Percentiles rank a stretch among this genome's conserved stretches.
Evolutionary conservation across 768 basidiomycete genomes (phyloP).

Genomic region (Russula brevipes): DNA sequence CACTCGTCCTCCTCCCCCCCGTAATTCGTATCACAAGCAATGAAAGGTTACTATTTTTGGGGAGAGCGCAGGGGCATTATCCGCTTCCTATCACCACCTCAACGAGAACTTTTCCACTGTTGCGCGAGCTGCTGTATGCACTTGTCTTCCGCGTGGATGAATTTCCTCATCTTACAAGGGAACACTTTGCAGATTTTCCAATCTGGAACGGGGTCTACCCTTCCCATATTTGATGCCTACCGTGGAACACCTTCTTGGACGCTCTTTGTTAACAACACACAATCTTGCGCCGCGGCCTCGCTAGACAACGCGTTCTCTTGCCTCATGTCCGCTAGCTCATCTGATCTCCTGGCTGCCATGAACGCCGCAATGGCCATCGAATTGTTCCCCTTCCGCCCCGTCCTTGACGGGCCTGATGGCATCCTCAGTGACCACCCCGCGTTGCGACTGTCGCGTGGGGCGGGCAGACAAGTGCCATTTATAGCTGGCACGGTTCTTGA

Average conservation of each 20-base stretch:
- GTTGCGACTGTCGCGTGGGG: constrained; percentile 30
- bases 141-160: background rate
- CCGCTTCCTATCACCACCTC: constrained; percentile 31
- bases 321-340: constrained; percentile 22
- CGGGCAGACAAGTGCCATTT: constrained; percentile 40
- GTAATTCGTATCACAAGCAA: background rate
- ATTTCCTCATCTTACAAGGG: background rate
- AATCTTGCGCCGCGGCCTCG: constrained; percentile 31
- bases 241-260: constrained; percentile 36
- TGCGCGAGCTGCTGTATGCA: constrained; percentile 27
- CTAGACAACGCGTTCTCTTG: constrained; percentile 37
- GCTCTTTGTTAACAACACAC: constrained; percentile 37
- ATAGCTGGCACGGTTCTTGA: constrained; percentile 43
- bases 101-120: constrained; percentile 28
- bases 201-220: constrained; percentile 36
- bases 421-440: constrained; percentile 40
- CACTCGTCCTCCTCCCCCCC: background rate
- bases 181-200: constrained; percentile 38
- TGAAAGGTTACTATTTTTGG: constrained; percentile 37
- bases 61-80: constrained; percentile 39
- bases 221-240: constrained; percentile 31
- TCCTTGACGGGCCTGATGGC: constrained; percentile 40
- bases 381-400: constrained; percentile 35
- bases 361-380: constrained; percentile 29
- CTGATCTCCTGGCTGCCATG: constrained; percentile 22